These are phyloP conservation scores for Calonectria fujianensis DNA, from an alignment of 2,329 filamentous ascomycete genomes.

Conservation along the genomic window DNA sequence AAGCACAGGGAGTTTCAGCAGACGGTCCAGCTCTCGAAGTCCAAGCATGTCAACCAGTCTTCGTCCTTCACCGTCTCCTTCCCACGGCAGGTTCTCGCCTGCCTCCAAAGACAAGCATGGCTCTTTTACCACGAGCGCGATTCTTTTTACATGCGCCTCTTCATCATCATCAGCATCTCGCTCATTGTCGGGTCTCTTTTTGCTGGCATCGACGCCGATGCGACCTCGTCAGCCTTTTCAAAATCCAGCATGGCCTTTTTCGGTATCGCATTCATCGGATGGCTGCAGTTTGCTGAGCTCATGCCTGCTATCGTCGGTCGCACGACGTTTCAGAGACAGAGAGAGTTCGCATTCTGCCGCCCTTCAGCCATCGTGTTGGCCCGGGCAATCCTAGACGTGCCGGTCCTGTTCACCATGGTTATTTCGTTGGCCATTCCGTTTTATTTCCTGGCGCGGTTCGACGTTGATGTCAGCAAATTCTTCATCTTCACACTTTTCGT, in stretches of 20 bases:
- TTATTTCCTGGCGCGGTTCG: slow-evolving; percentile 38
- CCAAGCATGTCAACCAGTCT: slow-evolving; percentile 31
- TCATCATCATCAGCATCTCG: slow-evolving; percentile 35
- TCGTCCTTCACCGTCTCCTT: slow-evolving; percentile 66
- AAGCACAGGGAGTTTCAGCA: slow-evolving; percentile 24
- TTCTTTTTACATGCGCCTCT: slow-evolving; percentile 30
- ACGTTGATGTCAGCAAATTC: slow-evolving; percentile 37
- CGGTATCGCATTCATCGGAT: slow-evolving; percentile 30
- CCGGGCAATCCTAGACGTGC: slow-evolving; percentile 33
- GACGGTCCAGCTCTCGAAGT: slow-evolving; percentile 30
- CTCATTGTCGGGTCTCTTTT: slow-evolving; percentile 34
- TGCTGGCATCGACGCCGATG: slow-evolving; percentile 23
- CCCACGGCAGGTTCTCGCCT: slow-evolving; percentile 79
- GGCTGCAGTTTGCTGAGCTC: slow-evolving; percentile 34
- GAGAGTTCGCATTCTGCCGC: slow-evolving; percentile 36
- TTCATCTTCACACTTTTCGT: slow-evolving; percentile 39
- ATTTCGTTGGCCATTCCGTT: slow-evolving; percentile 31
- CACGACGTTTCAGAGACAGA: slow-evolving; percentile 23
- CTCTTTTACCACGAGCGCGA: slow-evolving; percentile 60
- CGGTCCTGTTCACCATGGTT: slow-evolving; percentile 29
- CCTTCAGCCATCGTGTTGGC: slow-evolving; percentile 39
- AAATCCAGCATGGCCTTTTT: slow-evolving; percentile 37
- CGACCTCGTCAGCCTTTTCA: slow-evolving; percentile 34
- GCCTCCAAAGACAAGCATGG: slow-evolving; percentile 84
- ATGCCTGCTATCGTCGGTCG: slow-evolving; percentile 28